Evolutionary conservation across 768 basidiomycete genomes (phyloP), one percentile per base, ranked within the genome.

Genomic region (Wakefieldia striispora): DNA sequence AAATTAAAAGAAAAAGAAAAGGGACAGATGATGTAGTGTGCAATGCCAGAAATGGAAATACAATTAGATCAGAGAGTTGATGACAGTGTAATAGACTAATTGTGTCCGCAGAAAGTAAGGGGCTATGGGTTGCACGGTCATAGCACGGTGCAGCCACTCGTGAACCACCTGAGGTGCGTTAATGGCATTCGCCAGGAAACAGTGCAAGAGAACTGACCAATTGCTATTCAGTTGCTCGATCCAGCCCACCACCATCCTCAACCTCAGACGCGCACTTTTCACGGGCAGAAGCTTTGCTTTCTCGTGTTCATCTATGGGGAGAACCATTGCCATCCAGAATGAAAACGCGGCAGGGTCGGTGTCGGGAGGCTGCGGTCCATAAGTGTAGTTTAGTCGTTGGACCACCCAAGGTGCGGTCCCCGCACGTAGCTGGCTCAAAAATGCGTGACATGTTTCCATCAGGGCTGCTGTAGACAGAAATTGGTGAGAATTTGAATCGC

Each of bases 401-500:
- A 91, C 83, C 31, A 97, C 84, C 95, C 95, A 97, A 11, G 95
- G 95, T 1, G 92, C 90, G 1, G 83, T 84, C 14, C 91, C 90
- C 3, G 72, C 72, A 48, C 79, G 67, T 10, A 88, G 71, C 53
- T 84, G 80, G 21, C 74, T 72, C 49, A 88, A 70, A 60, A 89
- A 89, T 5, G 71, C 69, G 39, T 76, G 76, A 59, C 87, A 89
- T 13, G 72, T 74, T 2, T 66, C 71, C 70, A 86, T 75, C 42
- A 79, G 68, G 44, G 46, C 40, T 6, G 59, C 26, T 4, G 56
- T 64, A 17, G 68, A 64, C n/a, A 58, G 51, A 7, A 53, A 43
- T 16, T 27, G 54, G 19, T n/a, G 52, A 16, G 44, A 45, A 9
- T 26, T 26, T 5, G 53, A 49, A n/a, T 46, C 36, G 14, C 33